phyloP scores from a whole-genome alignment of 768 basidiomycete species.

The Agrocybe pediades region DNA sequence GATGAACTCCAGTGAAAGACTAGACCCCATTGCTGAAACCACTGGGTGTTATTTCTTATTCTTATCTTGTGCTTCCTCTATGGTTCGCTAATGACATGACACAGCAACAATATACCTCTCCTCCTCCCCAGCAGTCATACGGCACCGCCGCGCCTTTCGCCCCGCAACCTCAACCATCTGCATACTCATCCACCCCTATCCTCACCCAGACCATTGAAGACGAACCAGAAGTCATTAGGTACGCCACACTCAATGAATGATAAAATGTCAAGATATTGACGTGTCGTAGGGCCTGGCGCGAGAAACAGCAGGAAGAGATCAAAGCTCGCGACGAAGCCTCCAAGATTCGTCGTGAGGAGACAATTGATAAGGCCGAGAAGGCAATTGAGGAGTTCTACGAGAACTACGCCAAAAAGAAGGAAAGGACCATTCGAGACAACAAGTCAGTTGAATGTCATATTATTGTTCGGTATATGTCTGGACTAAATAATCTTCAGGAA shows the following conservation, averaged over 20 bases:
- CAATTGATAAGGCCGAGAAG: conserved; percentile 79
- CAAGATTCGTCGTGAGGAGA: conserved; percentile 76
- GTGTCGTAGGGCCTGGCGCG: conserved; percentile 76
- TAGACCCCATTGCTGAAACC: too few species aligned
- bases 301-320: conserved; percentile 84
- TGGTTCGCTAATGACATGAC: conserved; percentile 15
- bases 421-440: conserved; percentile 90
- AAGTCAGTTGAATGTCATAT: conserved; percentile 55
- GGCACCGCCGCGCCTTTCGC: conserved; percentile 62
- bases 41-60: background rate
- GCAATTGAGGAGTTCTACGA: conserved; percentile 92
- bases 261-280: conserved; percentile 1
- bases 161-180: conserved; percentile 75
- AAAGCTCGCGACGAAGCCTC: conserved; percentile 80
- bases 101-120: conserved; percentile 34
- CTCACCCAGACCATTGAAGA: conserved; percentile 72
- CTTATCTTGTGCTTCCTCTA: conserved; percentile 1
- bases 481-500: conserved; percentile 53
- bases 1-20: too few species aligned
- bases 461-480: background rate
- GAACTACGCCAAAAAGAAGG: conserved; percentile 85
- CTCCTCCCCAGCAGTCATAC: conserved; percentile 36
- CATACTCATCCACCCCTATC: conserved; percentile 73
- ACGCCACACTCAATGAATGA: conserved; percentile 17
- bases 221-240: conserved; percentile 89